phyloP scores from a whole-genome alignment of 2,329 filamentous ascomycete species.

The Hirsutella minnesotensis region DNA sequence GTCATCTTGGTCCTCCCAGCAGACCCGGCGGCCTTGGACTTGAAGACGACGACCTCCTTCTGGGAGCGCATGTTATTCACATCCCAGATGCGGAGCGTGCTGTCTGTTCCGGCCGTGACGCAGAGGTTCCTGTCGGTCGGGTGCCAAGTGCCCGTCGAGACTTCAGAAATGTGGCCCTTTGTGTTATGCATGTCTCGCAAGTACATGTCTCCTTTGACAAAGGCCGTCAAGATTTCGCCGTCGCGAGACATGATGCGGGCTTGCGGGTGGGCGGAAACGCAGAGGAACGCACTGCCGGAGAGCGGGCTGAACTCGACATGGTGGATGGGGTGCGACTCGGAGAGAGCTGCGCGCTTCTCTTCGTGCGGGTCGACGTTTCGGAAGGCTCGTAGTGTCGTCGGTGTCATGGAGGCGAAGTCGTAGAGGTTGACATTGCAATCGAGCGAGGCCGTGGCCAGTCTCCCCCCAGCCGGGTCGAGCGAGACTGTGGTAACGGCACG shows the following conservation, averaged over 20 bases:
- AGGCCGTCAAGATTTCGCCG: slow-evolving; percentile 75
- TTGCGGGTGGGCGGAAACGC: slow-evolving; percentile 79
- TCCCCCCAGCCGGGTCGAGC: slow-evolving; percentile 72
- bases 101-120: slow-evolving; percentile 87
- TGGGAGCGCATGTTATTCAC: slow-evolving; percentile 82
- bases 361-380: slow-evolving; percentile 80
- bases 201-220: slow-evolving; percentile 98
- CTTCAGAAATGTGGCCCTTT: slow-evolving; percentile 88
- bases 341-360: slow-evolving; percentile 54
- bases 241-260: slow-evolving; percentile 83
- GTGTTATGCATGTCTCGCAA: slow-evolving; percentile 94
- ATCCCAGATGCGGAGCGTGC: slow-evolving; percentile 94
- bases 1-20: slow-evolving; percentile 92
- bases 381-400: slow-evolving; percentile 87
- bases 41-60: slow-evolving; percentile 90
- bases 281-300: slow-evolving; percentile 69
- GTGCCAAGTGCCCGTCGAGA: slow-evolving; percentile 84
- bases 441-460: slow-evolving; percentile 80
- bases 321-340: slow-evolving; percentile 82
- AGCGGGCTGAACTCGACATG: slow-evolving; percentile 77
- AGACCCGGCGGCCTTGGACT: slow-evolving; percentile 77
- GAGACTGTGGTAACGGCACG: slow-evolving; percentile 75
- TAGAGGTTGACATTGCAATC: slow-evolving; percentile 89
- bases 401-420: slow-evolving; percentile 92
- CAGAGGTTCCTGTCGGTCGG: slow-evolving; percentile 75